A percentile compares a stretch with the other conserved stretches of the same genome.
Evolutionary conservation across 306 rosid species (phyloP).

Genomic region (Canavalia gladiata): DNA sequence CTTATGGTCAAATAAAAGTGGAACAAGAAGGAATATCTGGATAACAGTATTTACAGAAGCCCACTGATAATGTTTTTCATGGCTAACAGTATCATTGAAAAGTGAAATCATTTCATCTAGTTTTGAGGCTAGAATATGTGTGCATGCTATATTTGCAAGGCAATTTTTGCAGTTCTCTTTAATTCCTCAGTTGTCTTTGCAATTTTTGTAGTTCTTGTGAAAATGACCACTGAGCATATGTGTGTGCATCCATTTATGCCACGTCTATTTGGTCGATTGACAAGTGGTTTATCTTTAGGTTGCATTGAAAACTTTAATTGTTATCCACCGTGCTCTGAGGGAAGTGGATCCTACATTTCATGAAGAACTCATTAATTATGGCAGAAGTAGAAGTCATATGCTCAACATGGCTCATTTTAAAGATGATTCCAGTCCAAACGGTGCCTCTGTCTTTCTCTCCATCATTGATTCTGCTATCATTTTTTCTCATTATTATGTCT

Average conservation of each 20-base stretch:
- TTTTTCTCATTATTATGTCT: neutral
- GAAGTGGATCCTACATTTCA: constrained; percentile 99
- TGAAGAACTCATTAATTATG: constrained; percentile 96
- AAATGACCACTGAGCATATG: constrained; percentile 17
- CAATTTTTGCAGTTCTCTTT: constrained; percentile 10
- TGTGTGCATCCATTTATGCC: neutral
- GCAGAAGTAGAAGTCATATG: constrained; percentile 98
- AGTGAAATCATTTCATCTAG: constrained; percentile 1
- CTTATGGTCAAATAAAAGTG: constrained; percentile 27
- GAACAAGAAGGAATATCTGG: neutral
- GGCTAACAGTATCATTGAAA: neutral
- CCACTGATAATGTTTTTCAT: constrained; percentile 18
- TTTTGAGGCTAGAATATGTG: constrained; percentile 29
- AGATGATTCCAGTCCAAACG: constrained; percentile 98
- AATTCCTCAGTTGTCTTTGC: constrained; percentile 24
- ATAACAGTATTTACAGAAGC: neutral
- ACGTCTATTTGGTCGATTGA: constrained; percentile 44
- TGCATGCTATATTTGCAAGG: constrained; percentile 1
- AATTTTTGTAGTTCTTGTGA: neutral
- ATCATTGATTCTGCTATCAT: constrained; percentile 24
- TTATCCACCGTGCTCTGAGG: constrained; percentile 98
- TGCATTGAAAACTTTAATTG: constrained; percentile 90
- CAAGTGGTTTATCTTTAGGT: constrained; percentile 66
- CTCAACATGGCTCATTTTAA: constrained; percentile 98
- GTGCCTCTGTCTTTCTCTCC: constrained; percentile 54